phyloP scores from a whole-genome alignment of 768 basidiomycete species.

The Ephemerocybe angulata region DNA sequence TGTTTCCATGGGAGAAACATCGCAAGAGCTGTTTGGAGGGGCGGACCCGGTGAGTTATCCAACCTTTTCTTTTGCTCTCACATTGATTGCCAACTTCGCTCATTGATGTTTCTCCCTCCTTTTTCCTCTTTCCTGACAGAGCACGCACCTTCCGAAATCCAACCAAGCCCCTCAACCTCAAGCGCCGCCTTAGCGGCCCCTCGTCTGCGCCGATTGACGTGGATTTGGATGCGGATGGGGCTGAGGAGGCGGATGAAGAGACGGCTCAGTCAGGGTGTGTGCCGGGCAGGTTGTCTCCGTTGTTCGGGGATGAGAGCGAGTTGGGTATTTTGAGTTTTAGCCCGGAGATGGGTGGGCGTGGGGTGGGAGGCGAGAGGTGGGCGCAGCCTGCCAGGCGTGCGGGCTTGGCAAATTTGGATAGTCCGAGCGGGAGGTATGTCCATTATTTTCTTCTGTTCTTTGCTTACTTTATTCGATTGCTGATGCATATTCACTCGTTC shows the following conservation, averaged over 20 bases:
- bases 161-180: constrained; percentile 45
- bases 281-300: no score
- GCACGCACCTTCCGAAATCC: constrained; percentile 56
- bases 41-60: no score
- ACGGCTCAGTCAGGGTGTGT: no score
- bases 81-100: background rate
- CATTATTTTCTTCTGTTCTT: constrained; percentile 7
- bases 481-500: no score
- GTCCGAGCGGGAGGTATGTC: constrained; percentile 57
- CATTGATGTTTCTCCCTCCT: constrained; percentile 3
- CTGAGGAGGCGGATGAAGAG: no score
- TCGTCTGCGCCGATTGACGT: no score
- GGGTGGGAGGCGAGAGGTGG: background rate
- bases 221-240: no score
- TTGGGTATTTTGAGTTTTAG: no score
- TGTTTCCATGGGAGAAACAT: constrained; percentile 81
- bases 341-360: no score
- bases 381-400: constrained; percentile 19
- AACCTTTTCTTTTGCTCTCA: no score
- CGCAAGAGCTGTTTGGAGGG: constrained; percentile 73
- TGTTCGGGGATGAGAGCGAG: no score
- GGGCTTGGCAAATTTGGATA: constrained; percentile 57
- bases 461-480: constrained; percentile 6
- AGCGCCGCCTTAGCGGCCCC: no score
- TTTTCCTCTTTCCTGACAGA: constrained; percentile 32